phyloP scores from a whole-genome alignment of 2,329 filamentous ascomycete species.

The Xylariaceae sp. region DNA sequence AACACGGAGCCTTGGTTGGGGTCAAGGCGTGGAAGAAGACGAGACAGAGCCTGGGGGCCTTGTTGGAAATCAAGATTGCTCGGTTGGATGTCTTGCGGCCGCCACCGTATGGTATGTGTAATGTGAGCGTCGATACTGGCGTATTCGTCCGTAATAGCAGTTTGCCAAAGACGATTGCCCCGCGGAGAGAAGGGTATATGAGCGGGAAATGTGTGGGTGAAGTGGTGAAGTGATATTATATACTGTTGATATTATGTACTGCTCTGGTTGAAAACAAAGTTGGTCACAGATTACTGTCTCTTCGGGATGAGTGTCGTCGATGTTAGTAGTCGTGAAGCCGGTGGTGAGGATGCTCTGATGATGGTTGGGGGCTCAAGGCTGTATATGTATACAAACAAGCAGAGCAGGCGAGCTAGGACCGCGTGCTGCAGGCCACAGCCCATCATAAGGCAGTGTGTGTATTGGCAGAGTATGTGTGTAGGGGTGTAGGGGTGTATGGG shows the following conservation, averaged over 20 bases:
- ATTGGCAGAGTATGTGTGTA: no score
- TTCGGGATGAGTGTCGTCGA: conserved; percentile 4
- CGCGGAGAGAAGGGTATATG: background rate
- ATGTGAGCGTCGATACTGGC: background rate
- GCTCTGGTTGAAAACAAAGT: conserved; percentile 7
- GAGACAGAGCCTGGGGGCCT: no score
- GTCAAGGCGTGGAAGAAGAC: background rate
- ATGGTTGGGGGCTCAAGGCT: conserved; percentile 19
- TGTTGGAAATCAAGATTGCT: no score
- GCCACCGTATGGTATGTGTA: no score
- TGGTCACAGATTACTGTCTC: conserved; percentile 1
- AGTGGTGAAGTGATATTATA: background rate
- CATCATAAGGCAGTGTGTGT: conserved; percentile 4
- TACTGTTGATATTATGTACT: background rate
- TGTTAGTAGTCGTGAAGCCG: conserved; percentile 8
- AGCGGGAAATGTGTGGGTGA: conserved; percentile 1
- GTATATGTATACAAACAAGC: conserved; percentile 18
- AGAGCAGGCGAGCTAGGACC: conserved; percentile 6
- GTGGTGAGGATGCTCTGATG: conserved; percentile 9
- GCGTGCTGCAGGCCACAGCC: conserved; percentile 10
- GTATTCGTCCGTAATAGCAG: background rate
- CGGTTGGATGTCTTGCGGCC: no score
- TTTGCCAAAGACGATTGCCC: background rate
- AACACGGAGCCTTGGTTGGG: conserved; percentile 3
- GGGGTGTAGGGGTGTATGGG: background rate